Percentiles rank a stretch among this genome's conserved stretches.
Conservation (phyloP, 1,139 yeast genomes). For the Pichia sp. region DNA sequence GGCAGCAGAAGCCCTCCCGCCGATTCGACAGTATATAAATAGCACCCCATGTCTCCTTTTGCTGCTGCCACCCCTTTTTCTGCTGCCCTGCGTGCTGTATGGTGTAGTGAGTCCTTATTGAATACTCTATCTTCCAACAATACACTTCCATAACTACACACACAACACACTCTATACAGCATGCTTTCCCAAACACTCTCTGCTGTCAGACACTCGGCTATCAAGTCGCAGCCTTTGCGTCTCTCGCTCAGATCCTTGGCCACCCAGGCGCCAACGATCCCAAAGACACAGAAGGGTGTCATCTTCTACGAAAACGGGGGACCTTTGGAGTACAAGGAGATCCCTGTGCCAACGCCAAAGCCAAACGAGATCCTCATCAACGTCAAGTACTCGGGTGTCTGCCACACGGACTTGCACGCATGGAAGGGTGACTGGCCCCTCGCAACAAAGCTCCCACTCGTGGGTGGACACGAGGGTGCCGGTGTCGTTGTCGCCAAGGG, state of each 20-base stretch:
- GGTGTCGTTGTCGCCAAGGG: constrained; percentile 75
- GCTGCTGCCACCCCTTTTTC: not conserved
- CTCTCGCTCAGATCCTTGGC: constrained; percentile 11
- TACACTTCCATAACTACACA: too few species aligned
- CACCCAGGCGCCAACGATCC: constrained; percentile 28
- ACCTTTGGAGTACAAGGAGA: constrained; percentile 51
- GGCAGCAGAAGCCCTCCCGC: too few species aligned
- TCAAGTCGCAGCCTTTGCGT: not conserved
- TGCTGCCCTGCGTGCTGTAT: not conserved
- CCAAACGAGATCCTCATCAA: constrained; percentile 62
- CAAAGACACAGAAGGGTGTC: constrained; percentile 44
- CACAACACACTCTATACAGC: not conserved
- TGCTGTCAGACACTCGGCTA: not conserved
- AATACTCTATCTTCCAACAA: too few species aligned
- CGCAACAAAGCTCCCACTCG: constrained; percentile 60
- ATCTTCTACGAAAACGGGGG: constrained; percentile 46
- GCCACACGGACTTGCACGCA: constrained; percentile 77
- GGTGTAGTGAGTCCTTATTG: too few species aligned
- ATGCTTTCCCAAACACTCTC: constrained; percentile 4
- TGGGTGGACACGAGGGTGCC: constrained; percentile 84
- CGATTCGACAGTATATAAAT: not conserved
- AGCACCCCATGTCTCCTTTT: not conserved
- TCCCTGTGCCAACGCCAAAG: constrained; percentile 66
- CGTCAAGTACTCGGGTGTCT: constrained; percentile 72
- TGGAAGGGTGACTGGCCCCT: constrained; percentile 82